These are phyloP conservation scores for Salmacisia buchloeana DNA, from an alignment of 1,284 basidiomycete genomes.

Conservation along the genomic window DNA sequence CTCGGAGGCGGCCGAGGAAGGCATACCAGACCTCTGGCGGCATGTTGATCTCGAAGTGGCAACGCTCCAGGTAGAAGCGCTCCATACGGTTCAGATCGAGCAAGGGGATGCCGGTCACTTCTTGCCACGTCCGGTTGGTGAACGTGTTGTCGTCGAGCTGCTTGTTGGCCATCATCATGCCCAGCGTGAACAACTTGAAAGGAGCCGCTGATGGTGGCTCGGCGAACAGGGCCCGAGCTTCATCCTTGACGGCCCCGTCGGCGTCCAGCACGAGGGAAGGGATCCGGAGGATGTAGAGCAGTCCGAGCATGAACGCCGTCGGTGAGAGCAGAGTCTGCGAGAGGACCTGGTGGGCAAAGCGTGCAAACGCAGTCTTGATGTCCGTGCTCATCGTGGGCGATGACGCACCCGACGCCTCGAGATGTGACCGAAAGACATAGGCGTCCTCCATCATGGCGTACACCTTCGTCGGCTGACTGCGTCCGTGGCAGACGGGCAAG, in stretches of 20 bases:
- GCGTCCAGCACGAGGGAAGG: constrained; percentile 27
- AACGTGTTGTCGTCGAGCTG: constrained; percentile 50
- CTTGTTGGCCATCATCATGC: constrained; percentile 50
- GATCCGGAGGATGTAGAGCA: constrained; percentile 39
- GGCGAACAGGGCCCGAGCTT: constrained; percentile 40
- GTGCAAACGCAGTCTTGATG: constrained; percentile 9
- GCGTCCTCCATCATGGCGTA: constrained; percentile 1
- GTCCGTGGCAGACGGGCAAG: background rate
- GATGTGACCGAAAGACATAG: background rate
- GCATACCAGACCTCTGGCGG: constrained; percentile 41
- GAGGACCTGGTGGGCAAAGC: constrained; percentile 45
- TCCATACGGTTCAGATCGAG: constrained; percentile 46
- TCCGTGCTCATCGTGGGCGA: constrained; percentile 6
- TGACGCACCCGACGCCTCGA: background rate
- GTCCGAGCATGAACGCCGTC: constrained; percentile 39
- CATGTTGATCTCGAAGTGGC: constrained; percentile 43
- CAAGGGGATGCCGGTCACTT: constrained; percentile 48
- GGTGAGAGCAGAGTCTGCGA: constrained; percentile 46
- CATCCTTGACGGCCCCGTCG: constrained; percentile 28
- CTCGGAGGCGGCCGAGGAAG: constrained; percentile 29
- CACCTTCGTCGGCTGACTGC: constrained; percentile 14
- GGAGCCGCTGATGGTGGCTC: constrained; percentile 40
- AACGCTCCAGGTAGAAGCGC: constrained; percentile 41
- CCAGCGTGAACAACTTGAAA: constrained; percentile 46
- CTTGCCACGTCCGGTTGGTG: constrained; percentile 49